These are phyloP conservation scores for Haplosporangium sp. DNA, from an alignment of 371 early-diverging fungal species.

Conservation along the genomic window DNA sequence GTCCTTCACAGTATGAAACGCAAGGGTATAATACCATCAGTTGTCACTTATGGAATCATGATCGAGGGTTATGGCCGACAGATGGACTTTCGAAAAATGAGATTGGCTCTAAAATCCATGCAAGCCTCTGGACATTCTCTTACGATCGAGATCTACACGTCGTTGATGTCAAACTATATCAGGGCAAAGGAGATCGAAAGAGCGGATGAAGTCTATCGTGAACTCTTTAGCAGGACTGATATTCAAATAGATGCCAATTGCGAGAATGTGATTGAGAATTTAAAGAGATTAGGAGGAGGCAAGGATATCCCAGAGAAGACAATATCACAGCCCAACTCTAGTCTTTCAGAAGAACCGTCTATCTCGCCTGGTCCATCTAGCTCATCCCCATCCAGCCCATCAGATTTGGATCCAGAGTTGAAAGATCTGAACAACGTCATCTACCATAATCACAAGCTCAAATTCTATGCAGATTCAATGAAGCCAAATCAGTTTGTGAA, in stretches of 20 bases:
- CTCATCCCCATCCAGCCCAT: neutral
- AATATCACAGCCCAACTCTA: neutral
- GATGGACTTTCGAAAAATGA: conserved; percentile 25
- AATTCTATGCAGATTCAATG: conserved; percentile 13
- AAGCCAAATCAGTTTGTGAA: conserved; percentile 20
- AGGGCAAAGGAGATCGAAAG: conserved; percentile 20
- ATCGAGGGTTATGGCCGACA: conserved; percentile 45
- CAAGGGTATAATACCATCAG: conserved; percentile 18
- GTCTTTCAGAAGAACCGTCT: too few species aligned
- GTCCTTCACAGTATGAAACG: conserved; percentile 41
- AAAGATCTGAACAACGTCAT: conserved; percentile 12
- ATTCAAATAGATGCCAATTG: conserved; percentile 20
- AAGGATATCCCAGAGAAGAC: neutral
- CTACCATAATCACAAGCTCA: conserved; percentile 36
- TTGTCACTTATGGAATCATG: conserved; percentile 29
- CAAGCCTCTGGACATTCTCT: conserved; percentile 15
- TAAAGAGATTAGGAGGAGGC: conserved; percentile 15
- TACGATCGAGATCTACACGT: conserved; percentile 42
- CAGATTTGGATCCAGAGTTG: neutral
- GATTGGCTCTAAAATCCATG: conserved; percentile 14
- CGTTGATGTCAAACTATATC: conserved; percentile 40
- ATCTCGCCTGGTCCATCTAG: too few species aligned
- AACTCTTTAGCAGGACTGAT: conserved; percentile 16
- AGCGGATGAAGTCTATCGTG: conserved; percentile 30
- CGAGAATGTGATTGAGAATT: conserved; percentile 34